Base-by-base conservation (phyloP, 371 early-diverging fungal species). In the Polyrhizophydium stewartii region DNA sequence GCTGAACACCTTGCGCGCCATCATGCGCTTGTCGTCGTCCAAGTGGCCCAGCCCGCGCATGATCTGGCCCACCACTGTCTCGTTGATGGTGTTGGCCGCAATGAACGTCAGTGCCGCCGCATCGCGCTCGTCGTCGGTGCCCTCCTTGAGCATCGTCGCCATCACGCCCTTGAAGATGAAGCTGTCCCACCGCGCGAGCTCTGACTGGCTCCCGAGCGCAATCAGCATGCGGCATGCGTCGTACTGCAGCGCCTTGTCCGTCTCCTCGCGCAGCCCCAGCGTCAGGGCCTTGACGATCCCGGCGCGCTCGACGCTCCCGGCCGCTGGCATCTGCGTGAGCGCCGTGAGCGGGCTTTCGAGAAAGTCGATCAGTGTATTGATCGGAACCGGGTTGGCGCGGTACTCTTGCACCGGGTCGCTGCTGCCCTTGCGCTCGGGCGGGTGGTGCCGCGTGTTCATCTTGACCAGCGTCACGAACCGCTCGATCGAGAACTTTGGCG, bases 151-250 rank as follows among this genome's bases (percentile, higher is more conserved):
- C 66, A 76, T 74, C 17, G 71, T 70, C 1, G 30, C 27, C 31
- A 76, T 35, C 16, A 63, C 58, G 21, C 45, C 56, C 22, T 59
- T 59, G 60, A 76, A 74, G 17, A 61, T 57, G 35, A 73, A 63
- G 12, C 32, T 60, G 31, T 79, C 76, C 74, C 74, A 76, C 30
- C 76, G 63, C 1, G 62, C 64, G 0, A 77, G 68, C 45, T 25
- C 27, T 1, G 19, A 21, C 22, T 37, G 38, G 24, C 43, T 64
- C 9, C 64, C 40, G 25, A 73, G 24, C 21, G 21, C 33, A 25
- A 68, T 60, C 25, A 73, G 59, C 16, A 76, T 9, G 6, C 65
- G 56, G 35, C 60, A 62, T 3, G 77, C 67, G 51, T 76, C 77
- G 62, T 65, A 72, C 9, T 70, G 66, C n/a, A 76, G 65, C 25